Evolutionary conservation across 345 rosid species (phyloP).

Genomic region (Hypericum androsaemum): DNA sequence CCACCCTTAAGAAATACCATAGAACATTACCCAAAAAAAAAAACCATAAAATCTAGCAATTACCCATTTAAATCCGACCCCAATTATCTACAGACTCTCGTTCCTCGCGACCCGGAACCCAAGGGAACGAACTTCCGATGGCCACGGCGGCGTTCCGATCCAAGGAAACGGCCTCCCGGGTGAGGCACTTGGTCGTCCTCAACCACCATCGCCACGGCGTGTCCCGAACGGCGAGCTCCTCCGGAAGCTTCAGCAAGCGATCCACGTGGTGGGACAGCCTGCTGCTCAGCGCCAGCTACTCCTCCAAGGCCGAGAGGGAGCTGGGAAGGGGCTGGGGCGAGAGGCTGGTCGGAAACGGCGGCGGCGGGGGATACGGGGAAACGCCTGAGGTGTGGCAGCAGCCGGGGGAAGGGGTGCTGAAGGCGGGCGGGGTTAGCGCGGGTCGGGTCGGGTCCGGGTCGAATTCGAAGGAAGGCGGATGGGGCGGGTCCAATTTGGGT

Average conservation of each 20-base stretch:
- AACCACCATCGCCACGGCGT: background rate
- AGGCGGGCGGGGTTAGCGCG: constrained; percentile 30
- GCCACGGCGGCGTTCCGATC: background rate
- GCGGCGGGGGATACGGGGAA: constrained; percentile 46
- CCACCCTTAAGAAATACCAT: constrained; percentile 3
- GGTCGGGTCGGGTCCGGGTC: constrained; percentile 34
- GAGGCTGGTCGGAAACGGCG: constrained; percentile 13
- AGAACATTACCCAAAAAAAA: no score
- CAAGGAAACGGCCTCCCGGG: no score
- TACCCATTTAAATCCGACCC: constrained; percentile 11
- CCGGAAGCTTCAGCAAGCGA: background rate
- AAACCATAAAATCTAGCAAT: constrained; percentile 1
- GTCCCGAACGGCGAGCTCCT: no score
- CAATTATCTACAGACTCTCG: background rate
- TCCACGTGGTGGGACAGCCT: constrained; percentile 15
- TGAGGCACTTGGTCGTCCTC: background rate
- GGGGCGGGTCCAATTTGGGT: constrained; percentile 98
- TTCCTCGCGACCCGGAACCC: no score
- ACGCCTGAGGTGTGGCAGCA: constrained; percentile 99
- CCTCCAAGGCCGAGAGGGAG: constrained; percentile 3
- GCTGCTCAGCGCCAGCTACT: constrained; percentile 20
- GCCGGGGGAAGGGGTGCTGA: constrained; percentile 69
- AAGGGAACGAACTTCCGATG: constrained; percentile 5
- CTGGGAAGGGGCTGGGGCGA: constrained; percentile 22
- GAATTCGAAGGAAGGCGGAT: constrained; percentile 53